Base-by-base conservation (phyloP, 2,329 filamentous ascomycete species). In the Pyrenophora graminea region DNA sequence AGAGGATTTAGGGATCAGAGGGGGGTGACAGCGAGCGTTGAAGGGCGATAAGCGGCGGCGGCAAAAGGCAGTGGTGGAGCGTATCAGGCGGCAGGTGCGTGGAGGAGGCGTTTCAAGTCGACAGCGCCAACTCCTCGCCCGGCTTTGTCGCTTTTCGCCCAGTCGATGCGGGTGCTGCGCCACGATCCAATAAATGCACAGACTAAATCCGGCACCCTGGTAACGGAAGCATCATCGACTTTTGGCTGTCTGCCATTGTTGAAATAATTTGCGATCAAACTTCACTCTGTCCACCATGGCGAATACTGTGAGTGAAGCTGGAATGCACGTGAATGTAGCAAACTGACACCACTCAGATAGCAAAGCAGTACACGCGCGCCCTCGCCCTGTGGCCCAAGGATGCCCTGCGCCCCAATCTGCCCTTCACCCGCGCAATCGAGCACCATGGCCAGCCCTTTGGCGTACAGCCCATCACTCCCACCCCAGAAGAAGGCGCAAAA, bases 331-430 rank as follows among this genome's bases (percentile, higher is more conserved):
- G 12, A 33, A 17, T 9, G 39, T 4, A 19, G 18, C 13, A 3
- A 40, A 44, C 56, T 53, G 25, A 60, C 34, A 12, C 13, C 8
- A 5, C 8, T 4, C n/a, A 62, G 59, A 70, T 78, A 59, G 61
- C 71, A 61, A 75, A 75, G 51, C 78, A 81, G 67, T 82, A 81
- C 70, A 67, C 75, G 10, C 78, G 80, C 63, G 73, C 80, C 59
- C 68, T 80, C 47, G 54, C 69, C 49, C 74, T 74, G 64, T 82
- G 80, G 80, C 80, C 80, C 21, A 71, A 72, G 52, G 80, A 82
- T 66, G 62, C 68, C 33, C 75, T 82, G 32, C 79, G 80, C 21
- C 80, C 80, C 12, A 72, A 75, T 53, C 65, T 77, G 45, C 69
- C 72, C 56, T 79, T 80, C 67, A 74, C 77, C 40, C 68, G 69